phyloP scores from a whole-genome alignment of 2,329 filamentous ascomycete species.

The Aureobasidium uvarum region DNA sequence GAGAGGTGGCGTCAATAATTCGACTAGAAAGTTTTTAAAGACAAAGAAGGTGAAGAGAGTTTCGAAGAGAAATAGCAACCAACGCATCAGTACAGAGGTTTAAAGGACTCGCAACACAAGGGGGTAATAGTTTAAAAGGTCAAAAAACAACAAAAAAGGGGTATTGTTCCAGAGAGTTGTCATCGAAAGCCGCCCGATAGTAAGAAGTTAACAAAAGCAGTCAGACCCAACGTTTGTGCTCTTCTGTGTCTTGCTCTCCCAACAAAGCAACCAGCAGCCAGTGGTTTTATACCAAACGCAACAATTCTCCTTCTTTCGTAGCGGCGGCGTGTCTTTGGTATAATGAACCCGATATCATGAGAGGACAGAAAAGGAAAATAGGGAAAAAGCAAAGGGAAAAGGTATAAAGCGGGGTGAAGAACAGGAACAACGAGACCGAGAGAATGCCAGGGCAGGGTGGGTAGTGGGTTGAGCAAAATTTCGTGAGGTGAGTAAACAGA shows the following conservation, averaged over 20 bases:
- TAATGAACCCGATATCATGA: slow-evolving; percentile 19
- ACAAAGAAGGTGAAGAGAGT: slow-evolving; percentile 1
- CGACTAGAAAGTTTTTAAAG: background rate
- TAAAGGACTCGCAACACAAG: background rate
- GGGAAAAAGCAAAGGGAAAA: slow-evolving; percentile 19
- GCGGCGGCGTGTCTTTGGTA: slow-evolving; percentile 4
- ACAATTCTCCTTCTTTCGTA: background rate
- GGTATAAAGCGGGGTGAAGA: slow-evolving; percentile 16
- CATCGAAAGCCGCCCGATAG: slow-evolving; percentile 21
- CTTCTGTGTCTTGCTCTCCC: background rate
- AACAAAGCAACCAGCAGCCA: slow-evolving; percentile 17
- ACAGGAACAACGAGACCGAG: slow-evolving; percentile 8
- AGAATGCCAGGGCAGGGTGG: slow-evolving; percentile 6
- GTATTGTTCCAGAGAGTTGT: slow-evolving; percentile 23
- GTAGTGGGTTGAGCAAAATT: background rate
- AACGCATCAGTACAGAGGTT: slow-evolving; percentile 20
- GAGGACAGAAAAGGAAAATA: slow-evolving; percentile 13
- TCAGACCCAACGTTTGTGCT: background rate
- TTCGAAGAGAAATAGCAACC: background rate
- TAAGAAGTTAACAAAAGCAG: background rate
- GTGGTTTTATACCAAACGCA: slow-evolving; percentile 7
- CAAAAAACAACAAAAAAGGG: slow-evolving; percentile 6
- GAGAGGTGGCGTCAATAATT: background rate
- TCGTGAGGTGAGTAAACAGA: slow-evolving; percentile 12
- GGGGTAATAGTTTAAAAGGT: background rate